Base-by-base conservation (phyloP, 2,329 filamentous ascomycete species). In the Pseudocercospora crystallina region DNA sequence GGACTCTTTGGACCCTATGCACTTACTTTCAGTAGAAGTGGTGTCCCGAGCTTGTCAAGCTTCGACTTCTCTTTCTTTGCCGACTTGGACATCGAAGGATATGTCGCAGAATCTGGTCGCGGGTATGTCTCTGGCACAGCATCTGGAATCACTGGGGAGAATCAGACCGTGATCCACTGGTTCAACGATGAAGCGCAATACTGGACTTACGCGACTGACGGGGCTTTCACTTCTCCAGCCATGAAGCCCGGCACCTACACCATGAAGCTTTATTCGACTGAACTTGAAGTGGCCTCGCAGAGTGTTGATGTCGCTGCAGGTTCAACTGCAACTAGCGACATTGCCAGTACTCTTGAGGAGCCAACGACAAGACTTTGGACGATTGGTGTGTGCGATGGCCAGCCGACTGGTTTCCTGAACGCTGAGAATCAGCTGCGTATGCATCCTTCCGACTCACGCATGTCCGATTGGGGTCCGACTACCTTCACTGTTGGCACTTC, bases 171-270 rank as follows among this genome's bases (percentile, higher is more conserved):
- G 2, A 71, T 87, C 1, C 83, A 87, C 67, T 87, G 83, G 84
- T 73, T 79, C 69, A 86, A 86, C 66, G 64, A 65, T 29, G 72
- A 72, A 5, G 80, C 81, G 0, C 84, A 87, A 62, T 87, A 86
- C 73, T 87, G 84, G 83, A 70, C 76, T 5, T 80, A 80, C 51
- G 78, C 81, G 14, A 38, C 10, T 8, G 75, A 75, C 38, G 82
- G 83, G 8, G 72, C 71, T 10, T 87, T 84, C 68, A 84, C 77
- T 2, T 85, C 82, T 0, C 84, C 83, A 0, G 71, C 76, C 49
- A 86, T 87, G 83, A 84, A 83, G 61, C 80, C 83, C 0, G 83
- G 84, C 29, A 84, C 80, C 0, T 86, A 86, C 69, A 85, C 80
- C n/a, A 84, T 85, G 76, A 78, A 83, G 4, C 75, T 86, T 33